Conservation (phyloP, 2,329 filamentous ascomycete genomes). For the Scedosporium minutisporum region DNA sequence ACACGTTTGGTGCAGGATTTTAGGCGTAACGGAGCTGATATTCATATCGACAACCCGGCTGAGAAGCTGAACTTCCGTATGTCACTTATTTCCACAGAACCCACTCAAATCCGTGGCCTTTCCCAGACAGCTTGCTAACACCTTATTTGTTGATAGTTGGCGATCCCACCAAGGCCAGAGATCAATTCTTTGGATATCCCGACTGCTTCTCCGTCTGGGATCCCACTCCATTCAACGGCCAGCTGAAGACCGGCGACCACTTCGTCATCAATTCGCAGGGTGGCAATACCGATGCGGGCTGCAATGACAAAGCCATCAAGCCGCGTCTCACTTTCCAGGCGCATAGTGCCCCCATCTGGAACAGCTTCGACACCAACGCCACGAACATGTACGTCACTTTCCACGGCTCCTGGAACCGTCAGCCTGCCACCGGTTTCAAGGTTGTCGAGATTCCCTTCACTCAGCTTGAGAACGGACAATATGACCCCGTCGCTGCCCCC, state of each 20-base stretch:
- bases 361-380: slow-evolving; percentile 43
- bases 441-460: slow-evolving; percentile 25
- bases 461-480: slow-evolving; percentile 13
- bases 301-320: slow-evolving; percentile 19
- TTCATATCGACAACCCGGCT: slow-evolving; percentile 52
- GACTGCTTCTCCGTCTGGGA: slow-evolving; percentile 49
- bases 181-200: slow-evolving; percentile 47
- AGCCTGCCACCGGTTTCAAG: slow-evolving; percentile 26
- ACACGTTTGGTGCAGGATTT: slow-evolving; percentile 26
- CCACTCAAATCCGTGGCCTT: slow-evolving; percentile 12
- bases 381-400: slow-evolving; percentile 49
- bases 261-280: slow-evolving; percentile 25
- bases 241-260: slow-evolving; percentile 21
- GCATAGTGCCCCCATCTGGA: slow-evolving; percentile 52
- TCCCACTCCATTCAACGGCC: slow-evolving; percentile 20
- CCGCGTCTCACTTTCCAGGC: slow-evolving; percentile 46
- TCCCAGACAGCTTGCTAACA: slow-evolving; percentile 25
- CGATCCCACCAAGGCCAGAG: slow-evolving; percentile 17
- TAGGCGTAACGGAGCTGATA: slow-evolving; percentile 35
- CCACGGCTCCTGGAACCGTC: slow-evolving; percentile 47
- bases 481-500: slow-evolving; percentile 21
- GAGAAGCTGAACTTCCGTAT: slow-evolving; percentile 55
- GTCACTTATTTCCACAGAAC: slow-evolving; percentile 22
- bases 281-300: slow-evolving; percentile 24
- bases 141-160: slow-evolving; percentile 13